Base-by-base conservation (phyloP, 768 basidiomycete genomes). In the Xerocomus spinulosus region DNA sequence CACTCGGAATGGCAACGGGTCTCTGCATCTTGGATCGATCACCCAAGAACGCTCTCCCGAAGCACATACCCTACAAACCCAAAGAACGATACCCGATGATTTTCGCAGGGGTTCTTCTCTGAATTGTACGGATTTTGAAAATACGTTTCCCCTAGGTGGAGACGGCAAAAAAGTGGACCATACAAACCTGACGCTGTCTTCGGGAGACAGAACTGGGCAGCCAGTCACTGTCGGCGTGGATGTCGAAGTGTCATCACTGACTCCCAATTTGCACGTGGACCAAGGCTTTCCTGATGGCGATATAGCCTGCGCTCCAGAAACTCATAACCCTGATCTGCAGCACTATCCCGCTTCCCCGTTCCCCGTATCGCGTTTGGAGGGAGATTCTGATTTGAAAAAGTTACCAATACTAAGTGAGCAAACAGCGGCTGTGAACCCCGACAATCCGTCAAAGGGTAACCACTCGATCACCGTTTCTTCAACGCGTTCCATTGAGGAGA, bases 131-230 rank as follows among this genome's bases (percentile, higher is more conserved):
- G 42, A 26, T 41, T 17, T 30, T 5, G 48, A 39, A 37, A 34
- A 53, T 35, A 29, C 29, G 28, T 36, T n/a, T 36, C 15, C 41
- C 38, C 21, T n/a, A 17, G 17, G 38, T 17, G 20, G n/a, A 12
- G 38, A 52, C 36, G 5, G 36, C 35, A 3, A 41, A 23, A 17
- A 40, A 15, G 2, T 15, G 6, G 28, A 42, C 15, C 51, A 36
- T 7, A 5, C 13, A 1, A 21, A 15, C 10, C 32, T 34, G 2
- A 40, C 34, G 10, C n/a, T 37, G 9, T 18, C 28, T 32, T 25
- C 21, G 9, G 50, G 42, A 26, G 42, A 14, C 3, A n/a, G 12
- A 51, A 20, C 25, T n/a, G 48, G 50, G 10, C 55, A 42, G 5
- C 26, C 23, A 32, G 25, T 23, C 28, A 5, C 37, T 42, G 26